Percentiles rank a stretch among this genome's conserved stretches.
Evolutionary conservation across 306 rosid genomes (phyloP).

Genomic region (Prunus mira): DNA sequence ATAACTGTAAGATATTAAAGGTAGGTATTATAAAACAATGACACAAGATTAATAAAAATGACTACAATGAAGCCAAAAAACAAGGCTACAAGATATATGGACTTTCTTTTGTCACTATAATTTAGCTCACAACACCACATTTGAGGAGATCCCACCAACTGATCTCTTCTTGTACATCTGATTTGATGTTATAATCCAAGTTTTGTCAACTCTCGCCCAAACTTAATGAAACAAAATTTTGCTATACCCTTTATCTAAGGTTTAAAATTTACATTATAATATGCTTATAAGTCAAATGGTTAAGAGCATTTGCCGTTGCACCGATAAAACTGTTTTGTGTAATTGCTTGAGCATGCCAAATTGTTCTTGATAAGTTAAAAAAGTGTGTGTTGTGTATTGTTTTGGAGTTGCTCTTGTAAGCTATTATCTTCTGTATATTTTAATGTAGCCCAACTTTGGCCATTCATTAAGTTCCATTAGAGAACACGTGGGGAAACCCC

Average conservation of each 20-base stretch:
- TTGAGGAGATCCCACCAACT: conserved; percentile 43
- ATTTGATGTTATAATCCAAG: conserved; percentile 9
- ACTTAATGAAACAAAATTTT: neutral
- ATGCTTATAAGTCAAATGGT: rapidly evolving
- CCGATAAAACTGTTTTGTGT: no score
- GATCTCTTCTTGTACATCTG: conserved; percentile 9
- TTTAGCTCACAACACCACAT: conserved; percentile 26
- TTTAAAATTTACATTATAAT: no score
- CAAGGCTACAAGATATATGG: conserved; percentile 23
- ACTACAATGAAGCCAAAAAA: conserved; percentile 19
- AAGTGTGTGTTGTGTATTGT: no score
- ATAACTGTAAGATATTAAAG: neutral
- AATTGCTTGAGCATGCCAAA: no score
- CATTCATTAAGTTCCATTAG: neutral
- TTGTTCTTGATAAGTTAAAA: no score
- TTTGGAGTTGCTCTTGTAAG: no score
- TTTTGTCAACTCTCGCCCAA: neutral
- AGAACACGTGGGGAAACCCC: neutral
- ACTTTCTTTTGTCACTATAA: conserved; percentile 1
- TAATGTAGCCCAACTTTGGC: neutral
- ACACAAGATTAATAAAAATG: neutral
- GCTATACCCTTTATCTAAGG: neutral
- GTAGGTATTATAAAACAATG: neutral
- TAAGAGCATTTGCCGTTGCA: no score
- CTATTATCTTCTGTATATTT: no score